These are phyloP conservation scores for Calonectria naviculata DNA, from an alignment of 2,329 filamentous ascomycete genomes.

Conservation along the genomic window DNA sequence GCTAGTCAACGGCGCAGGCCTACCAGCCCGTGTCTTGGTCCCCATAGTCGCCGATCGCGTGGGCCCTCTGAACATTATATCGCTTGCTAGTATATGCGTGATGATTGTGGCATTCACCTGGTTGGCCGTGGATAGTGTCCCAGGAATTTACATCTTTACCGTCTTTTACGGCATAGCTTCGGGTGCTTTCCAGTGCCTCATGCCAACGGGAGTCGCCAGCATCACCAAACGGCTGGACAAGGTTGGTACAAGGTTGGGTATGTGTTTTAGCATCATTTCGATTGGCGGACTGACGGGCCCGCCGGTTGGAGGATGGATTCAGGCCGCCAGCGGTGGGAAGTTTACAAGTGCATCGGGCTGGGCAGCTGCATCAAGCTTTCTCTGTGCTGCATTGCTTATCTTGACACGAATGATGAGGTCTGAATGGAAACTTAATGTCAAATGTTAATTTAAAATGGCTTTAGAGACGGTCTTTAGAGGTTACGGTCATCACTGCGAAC, in stretches of 20 bases:
- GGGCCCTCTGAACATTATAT: conserved; percentile 50
- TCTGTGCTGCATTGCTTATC: conserved; percentile 37
- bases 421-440: conserved; percentile 30
- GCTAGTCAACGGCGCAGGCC: conserved; percentile 52
- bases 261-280: conserved; percentile 53
- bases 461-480: not conserved
- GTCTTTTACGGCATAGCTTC: conserved; percentile 41
- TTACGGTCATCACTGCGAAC: not conserved
- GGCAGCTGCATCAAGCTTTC: conserved; percentile 44
- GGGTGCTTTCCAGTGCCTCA: conserved; percentile 53
- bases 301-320: conserved; percentile 48
- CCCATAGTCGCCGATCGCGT: conserved; percentile 50
- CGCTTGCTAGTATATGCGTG: conserved; percentile 40
- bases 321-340: conserved; percentile 35
- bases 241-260: conserved; percentile 53
- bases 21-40: conserved; percentile 50
- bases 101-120: conserved; percentile 49
- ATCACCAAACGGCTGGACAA: conserved; percentile 52
- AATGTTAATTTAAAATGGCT: conserved; percentile 24
- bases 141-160: conserved; percentile 51
- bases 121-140: conserved; percentile 47
- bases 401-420: conserved; percentile 26
- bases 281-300: conserved; percentile 52
- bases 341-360: conserved; percentile 46
- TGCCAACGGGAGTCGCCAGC: conserved; percentile 51